Base-by-base conservation (phyloP, 305 asterid species). In the Fraxinus latifolia region DNA sequence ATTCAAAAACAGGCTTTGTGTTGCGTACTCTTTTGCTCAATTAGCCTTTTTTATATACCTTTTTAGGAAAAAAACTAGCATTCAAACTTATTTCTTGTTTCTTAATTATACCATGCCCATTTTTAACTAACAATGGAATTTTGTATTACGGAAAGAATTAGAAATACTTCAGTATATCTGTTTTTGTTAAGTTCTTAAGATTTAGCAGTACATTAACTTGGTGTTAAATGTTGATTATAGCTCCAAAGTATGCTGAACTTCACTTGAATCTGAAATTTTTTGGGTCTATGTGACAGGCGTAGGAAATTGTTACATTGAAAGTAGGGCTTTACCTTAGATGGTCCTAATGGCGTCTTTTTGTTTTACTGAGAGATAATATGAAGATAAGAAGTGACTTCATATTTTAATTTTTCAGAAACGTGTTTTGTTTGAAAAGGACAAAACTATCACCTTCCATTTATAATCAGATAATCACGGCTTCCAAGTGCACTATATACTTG, bases 161-260 rank as follows among this genome's bases (percentile, higher is more conserved):
- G 80, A 75, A 71, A 9, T 25, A 15, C 14, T 60, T 53, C 36
- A 4, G 82, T n/a, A 75, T 44, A 53, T 50, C 39, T 21, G 36
- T 9, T 67, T 9, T 67, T 67, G 34, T 67, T 50, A 23, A 33
- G 37, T 83, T 15, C 27, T 34, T 14, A 80, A 73, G 39, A 44
- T 78, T 36, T 73, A 37, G 27, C 42, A 5, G 31, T 74, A 1
- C 29, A 67, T 77, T 36, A 44, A 36, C 44, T 31, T 36, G 53
- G 21, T 14, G 65, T 27, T 27, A 33, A 25, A 11, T 44, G 44
- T 36, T 39, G 70, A 23, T 42, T 77, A 33, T 19, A 37, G 37
- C 27, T 17, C 47, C 34, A 74, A 68, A 78, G 53, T 82, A 60
- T 23, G 76, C 12, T 32, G 36, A 71, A 65, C 72, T 19, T 80